These are phyloP conservation scores for Rheum nobile DNA, from an alignment of 148 eudicot species.

Conservation along the genomic window DNA sequence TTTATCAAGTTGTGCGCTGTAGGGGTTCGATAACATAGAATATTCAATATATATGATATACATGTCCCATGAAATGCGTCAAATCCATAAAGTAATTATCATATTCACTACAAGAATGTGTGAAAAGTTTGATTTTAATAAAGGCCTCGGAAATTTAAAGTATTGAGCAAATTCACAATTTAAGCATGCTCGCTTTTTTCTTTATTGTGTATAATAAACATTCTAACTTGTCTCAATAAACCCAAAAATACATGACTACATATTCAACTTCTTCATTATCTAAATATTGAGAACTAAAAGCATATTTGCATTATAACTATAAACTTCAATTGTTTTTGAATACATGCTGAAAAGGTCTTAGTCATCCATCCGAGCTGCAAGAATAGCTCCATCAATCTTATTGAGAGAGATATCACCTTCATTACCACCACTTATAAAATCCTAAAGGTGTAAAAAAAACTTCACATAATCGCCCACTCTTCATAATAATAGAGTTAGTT, in stretches of 20 bases:
- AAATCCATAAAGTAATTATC: too few species aligned
- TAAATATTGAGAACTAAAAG: neutral
- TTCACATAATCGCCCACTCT: conserved; percentile 73
- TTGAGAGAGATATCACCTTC: conserved; percentile 55
- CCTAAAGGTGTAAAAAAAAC: conserved; percentile 67
- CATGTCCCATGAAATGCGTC: too few species aligned
- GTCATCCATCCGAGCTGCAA: conserved; percentile 66
- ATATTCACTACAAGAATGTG: too few species aligned
- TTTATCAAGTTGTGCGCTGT: too few species aligned
- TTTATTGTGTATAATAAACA: neutral
- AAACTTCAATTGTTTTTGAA: neutral
- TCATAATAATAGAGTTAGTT: conserved; percentile 72
- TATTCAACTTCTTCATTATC: neutral
- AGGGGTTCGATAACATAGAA: too few species aligned
- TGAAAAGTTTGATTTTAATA: too few species aligned
- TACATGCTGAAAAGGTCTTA: neutral
- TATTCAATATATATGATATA: too few species aligned
- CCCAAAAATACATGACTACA: neutral
- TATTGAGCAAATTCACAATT: too few species aligned
- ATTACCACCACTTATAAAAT: conserved; percentile 46
- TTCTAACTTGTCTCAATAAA: neutral
- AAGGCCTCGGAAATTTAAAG: too few species aligned
- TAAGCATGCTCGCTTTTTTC: neutral
- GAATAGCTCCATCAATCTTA: conserved; percentile 51
- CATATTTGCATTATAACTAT: neutral